These are phyloP conservation scores for Xylaria bambusicola DNA, from an alignment of 495 filamentous ascomycete species.

Conservation along the genomic window DNA sequence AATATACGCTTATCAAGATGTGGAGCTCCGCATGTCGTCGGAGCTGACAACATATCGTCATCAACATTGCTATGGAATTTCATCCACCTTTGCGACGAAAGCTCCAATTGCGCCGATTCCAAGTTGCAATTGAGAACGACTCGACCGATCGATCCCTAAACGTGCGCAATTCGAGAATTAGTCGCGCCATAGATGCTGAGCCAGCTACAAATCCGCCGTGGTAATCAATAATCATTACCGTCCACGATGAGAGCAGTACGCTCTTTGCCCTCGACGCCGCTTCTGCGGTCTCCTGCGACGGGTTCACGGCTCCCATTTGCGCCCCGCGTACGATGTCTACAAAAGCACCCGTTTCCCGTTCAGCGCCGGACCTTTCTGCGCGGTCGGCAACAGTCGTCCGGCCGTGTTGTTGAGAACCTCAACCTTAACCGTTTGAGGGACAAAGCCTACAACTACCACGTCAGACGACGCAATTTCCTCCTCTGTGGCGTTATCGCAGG, in stretches of 20 bases:
- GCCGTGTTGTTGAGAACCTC: constrained; percentile 45
- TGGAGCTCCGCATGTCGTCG: no score
- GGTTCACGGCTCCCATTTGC: constrained; percentile 9
- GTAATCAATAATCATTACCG: not conserved
- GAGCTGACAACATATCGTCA: no score
- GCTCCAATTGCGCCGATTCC: no score
- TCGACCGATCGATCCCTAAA: no score
- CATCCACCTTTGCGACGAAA: no score
- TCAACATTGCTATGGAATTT: no score
- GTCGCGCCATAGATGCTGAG: no score
- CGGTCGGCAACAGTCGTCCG: constrained; percentile 20
- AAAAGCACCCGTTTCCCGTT: constrained; percentile 6
- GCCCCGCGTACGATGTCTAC: constrained; percentile 1
- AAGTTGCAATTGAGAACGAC: no score
- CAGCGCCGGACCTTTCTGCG: constrained; percentile 44
- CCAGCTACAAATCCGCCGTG: no score
- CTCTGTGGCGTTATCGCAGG: constrained; percentile 49
- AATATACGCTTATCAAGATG: no score
- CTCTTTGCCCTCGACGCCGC: constrained; percentile 17
- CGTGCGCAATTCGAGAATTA: no score
- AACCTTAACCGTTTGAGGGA: constrained; percentile 46
- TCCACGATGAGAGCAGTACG: constrained; percentile 30
- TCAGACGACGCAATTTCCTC: constrained; percentile 49
- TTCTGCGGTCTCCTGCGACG: constrained; percentile 14
- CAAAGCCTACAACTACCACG: constrained; percentile 44